Conservation (phyloP, 1,139 yeast species). For the Scheffersomyces parashehatae region DNA sequence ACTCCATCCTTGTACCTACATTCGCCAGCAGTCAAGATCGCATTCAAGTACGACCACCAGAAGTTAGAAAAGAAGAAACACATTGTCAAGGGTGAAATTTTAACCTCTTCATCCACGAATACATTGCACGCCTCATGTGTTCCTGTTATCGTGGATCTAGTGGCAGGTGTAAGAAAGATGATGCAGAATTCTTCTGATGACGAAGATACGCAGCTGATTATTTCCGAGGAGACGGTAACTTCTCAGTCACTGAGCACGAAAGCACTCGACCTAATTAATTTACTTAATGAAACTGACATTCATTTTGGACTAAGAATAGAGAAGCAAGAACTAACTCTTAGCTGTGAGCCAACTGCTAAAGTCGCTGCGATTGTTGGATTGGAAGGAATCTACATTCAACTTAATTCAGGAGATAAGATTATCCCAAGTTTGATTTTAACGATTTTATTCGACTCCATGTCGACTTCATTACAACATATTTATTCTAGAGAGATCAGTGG, state of each 20-base stretch:
- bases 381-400: slow-evolving; percentile 59
- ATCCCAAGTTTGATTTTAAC: slow-evolving; percentile 42
- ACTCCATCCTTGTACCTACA: slow-evolving; percentile 63
- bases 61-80: slow-evolving; percentile 37
- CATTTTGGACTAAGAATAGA: slow-evolving; percentile 66
- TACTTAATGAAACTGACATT: slow-evolving; percentile 58
- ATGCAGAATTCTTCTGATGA: slow-evolving; percentile 18
- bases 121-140: slow-evolving; percentile 71
- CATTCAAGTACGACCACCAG: slow-evolving; percentile 34
- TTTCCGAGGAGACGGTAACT: slow-evolving; percentile 8
- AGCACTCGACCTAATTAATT: slow-evolving; percentile 31
- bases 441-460: slow-evolving; percentile 50
- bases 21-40: slow-evolving; percentile 74
- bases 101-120: slow-evolving; percentile 75
- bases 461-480: slow-evolving; percentile 81
- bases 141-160: slow-evolving; percentile 68
- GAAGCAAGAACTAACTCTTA: slow-evolving; percentile 70
- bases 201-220: slow-evolving; percentile 1
- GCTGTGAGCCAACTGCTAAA: slow-evolving; percentile 93
- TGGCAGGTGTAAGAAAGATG: slow-evolving; percentile 44
- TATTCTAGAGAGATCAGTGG: slow-evolving; percentile 91
- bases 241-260: slow-evolving; percentile 8
- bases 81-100: slow-evolving; percentile 51
- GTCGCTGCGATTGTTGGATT: slow-evolving; percentile 82
- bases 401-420: slow-evolving; percentile 53